Conservation (phyloP, 176 grass and related monocot genomes). For the Cenchrus americanus region DNA sequence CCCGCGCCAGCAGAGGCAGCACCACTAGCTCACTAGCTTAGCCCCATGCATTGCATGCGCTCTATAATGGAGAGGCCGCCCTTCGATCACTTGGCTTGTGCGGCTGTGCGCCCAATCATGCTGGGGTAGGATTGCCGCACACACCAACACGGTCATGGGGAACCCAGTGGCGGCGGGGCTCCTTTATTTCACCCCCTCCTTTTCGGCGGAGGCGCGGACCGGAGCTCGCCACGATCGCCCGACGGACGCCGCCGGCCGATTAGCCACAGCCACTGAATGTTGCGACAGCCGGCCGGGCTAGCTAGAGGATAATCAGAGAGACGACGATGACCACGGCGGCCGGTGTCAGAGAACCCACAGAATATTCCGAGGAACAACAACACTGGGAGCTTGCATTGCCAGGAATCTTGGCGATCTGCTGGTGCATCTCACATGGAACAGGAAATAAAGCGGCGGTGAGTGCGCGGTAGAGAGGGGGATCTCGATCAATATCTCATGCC, state of each 20-base stretch:
- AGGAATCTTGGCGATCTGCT: constrained; percentile 28
- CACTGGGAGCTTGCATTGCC: constrained; percentile 10
- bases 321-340: background rate
- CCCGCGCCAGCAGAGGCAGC: background rate
- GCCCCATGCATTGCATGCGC: background rate
- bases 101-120: constrained; percentile 47
- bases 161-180: background rate
- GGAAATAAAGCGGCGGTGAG: background rate
- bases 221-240: constrained; percentile 6
- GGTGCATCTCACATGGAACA: background rate
- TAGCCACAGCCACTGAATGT: background rate
- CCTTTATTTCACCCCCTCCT: background rate
- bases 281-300: background rate
- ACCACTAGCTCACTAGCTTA: constrained; percentile 5
- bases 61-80: constrained; percentile 30
- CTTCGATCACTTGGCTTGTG: background rate
- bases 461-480: background rate
- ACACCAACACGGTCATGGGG: constrained; percentile 2
- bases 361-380: constrained; percentile 31
- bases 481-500: constrained; percentile 9
- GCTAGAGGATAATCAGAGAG: constrained; percentile 13
- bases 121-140: background rate
- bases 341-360: background rate
- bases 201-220: background rate
- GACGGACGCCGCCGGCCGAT: background rate